Base-by-base conservation (phyloP, 208 protist species). In the Strigomonas oncopelti region DNA sequence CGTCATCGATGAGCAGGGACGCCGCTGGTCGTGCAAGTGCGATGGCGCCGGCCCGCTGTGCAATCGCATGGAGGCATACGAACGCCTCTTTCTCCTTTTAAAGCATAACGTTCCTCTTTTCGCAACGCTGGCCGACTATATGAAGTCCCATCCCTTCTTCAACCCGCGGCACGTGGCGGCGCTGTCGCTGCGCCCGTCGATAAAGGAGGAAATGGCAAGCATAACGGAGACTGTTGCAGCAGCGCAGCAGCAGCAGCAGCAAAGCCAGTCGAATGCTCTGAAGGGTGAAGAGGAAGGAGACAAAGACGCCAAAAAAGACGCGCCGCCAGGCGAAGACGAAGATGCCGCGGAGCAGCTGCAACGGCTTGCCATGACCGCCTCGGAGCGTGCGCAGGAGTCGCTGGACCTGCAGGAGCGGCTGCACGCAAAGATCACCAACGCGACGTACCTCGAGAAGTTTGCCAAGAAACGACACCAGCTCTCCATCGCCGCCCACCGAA, bases 401-500 rank as follows among this genome's bases (percentile, higher is more conserved):
- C 61, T 72, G 13, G 38, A 72, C 22, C 78, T 94, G 52, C 42
- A 77, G 9, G 72, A 68, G 46, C 16, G 75, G 48, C 74, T 92
- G 31, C 67, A 76, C 32, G 69, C 69, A 56, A 85, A 85, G 66
- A 59, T 92, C 46, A 85, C 77, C 5, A 80, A 66, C 60, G 65
- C 78, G 24, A 72, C 75, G 27, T 96, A 96, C 74, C 48, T 75
- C 57, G 71, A 78, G 25, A 82, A 80, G 31, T 96, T 84, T 62
- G 88, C 85, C 25, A n/a, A 46, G 5, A 65, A 82, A 51, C 89
- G 91, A 38, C 65, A 87, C 13, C 55, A 69, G 51, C 80, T 96
- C 57, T 86, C 80, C 66, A 96, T 96, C 66, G 61, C 78, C 25
- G 72, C 38, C 27, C 80, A 89, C 56, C 74, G 80, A 46, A 75